phyloP scores from a whole-genome alignment of 1,284 basidiomycete species.

The Trichosporon ovoides region DNA sequence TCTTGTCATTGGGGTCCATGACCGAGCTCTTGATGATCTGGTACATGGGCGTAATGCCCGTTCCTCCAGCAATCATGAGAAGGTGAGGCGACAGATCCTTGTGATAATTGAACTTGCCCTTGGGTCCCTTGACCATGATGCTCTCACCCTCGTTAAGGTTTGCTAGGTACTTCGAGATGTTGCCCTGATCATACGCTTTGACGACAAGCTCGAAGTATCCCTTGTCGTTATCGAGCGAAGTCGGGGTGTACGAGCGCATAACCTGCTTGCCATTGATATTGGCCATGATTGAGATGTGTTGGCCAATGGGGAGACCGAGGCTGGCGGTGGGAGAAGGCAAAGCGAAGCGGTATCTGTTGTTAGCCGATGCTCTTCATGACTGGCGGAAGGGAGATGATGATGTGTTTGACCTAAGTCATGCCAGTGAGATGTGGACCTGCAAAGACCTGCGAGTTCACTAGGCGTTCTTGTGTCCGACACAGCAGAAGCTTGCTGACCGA shows the following conservation, averaged over 20 bases:
- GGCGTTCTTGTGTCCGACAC: no score
- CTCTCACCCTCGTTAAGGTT: constrained; percentile 77
- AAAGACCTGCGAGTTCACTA: no score
- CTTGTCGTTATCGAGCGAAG: constrained; percentile 82
- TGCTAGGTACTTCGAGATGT: constrained; percentile 83
- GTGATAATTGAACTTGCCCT: constrained; percentile 81
- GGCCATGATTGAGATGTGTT: constrained; percentile 90
- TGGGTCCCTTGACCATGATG: constrained; percentile 88
- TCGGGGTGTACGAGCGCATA: constrained; percentile 90
- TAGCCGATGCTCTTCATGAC: background rate
- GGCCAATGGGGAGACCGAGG: constrained; percentile 93
- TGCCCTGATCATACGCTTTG: constrained; percentile 98
- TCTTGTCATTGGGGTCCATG: constrained; percentile 78
- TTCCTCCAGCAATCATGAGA: constrained; percentile 92
- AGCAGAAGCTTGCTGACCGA: no score
- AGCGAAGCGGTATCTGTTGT: constrained; percentile 77
- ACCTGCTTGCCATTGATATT: constrained; percentile 88
- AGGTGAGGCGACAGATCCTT: constrained; percentile 67
- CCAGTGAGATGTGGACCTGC: no score
- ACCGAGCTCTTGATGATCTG: constrained; percentile 86
- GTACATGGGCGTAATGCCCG: constrained; percentile 97
- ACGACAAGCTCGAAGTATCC: constrained; percentile 95
- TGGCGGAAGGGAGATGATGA: background rate
- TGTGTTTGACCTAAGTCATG: no score
- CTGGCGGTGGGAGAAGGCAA: constrained; percentile 68